Base-by-base conservation (phyloP, 2,329 filamentous ascomycete species). In the Cordyceps fumosorosea region DNA sequence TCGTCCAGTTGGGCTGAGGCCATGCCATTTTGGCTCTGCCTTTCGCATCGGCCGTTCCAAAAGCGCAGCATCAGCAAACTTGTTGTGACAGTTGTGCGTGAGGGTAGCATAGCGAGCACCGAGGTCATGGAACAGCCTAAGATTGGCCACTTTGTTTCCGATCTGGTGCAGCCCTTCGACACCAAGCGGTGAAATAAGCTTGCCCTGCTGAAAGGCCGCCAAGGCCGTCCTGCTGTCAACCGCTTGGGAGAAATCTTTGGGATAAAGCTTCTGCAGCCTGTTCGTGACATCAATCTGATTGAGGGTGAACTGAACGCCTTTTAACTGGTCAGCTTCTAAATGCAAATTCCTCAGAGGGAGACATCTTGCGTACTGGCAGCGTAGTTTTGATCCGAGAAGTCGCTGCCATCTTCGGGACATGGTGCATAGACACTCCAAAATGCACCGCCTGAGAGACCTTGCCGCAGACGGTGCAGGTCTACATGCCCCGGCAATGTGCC, bases 111-210 rank as follows among this genome's bases (percentile, higher is more conserved):
- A 97, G 56, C 91, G 87, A 5, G 93, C 92, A 1, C 93, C 93
- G 3, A 96, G 80, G 3, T 82, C 78, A 73, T 95, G 80, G 74
- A 88, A 96, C 26, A 85, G 80, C 7, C 93, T 86, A 11, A 98
- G 79, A 60, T 87, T 92, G 47, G 89, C 82, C 26, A 87, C 79
- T 1, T 87, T 90, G 76, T 97, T 96, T 63, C 91, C 93, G 67
- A 98, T 96, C 69, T 96, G 93, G 71, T 98, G 93, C 8, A 97
- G 82, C 3, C 93, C 93, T 76, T 96, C 92, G 58, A 96, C 85
- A 3, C 88, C 90, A 4, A 93, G 77, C 0, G 90, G 89, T 1
- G 89, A 93, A 69, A 95, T 89, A 56, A 96, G 79, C 67, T 84
- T 84, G 66, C 82, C 82, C 29, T 79, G 67, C 56, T 77, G 77